Base-by-base conservation (phyloP, 1,284 basidiomycete genomes). In the Vanrija humicola region DNA sequence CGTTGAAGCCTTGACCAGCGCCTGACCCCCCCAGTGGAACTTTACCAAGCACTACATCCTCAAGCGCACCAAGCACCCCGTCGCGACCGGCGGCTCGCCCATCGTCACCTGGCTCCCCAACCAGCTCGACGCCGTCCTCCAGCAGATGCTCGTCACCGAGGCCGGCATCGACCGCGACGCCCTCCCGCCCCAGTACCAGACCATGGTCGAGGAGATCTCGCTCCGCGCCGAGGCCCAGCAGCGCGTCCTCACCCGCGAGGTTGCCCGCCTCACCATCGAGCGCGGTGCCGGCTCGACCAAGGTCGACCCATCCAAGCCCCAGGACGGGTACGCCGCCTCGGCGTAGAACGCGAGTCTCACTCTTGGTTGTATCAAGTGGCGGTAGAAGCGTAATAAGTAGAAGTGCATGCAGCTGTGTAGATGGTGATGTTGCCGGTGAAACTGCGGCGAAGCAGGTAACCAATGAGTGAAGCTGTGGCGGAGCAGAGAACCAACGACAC, bases 71-170 rank as follows among this genome's bases (percentile, higher is more conserved):
- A 49, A 48, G 47, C 59, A 61, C 52, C 59, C 59, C 39, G 59
- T 61, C 3, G 59, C 59, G 10, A 61, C 59, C 6, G 59, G 55
- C 7, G 55, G 59, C 40, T 52, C 49, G 19, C 59, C 59, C 0
- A 61, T 61, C 45, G 50, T 57, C 5, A 57, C 59, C 39, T 61
- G 59, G 59, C 50, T 61, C 8, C 59, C 59, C 21, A 61, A 61
- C 59, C 59, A 61, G 55, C 59, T 61, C 21, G 52, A 55, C 40
- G 49, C 59, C 6, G 59, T 61, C 4, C 50, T 61, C 23, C 38
- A 49, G 38, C 38, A 46, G 34, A 57, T 61, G 52, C 19, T 54
- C 18, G 50, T 34, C 15, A 61, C 59, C 10, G 46, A 61, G 16
- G 50, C 48, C 9, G 26, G 12, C 23, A 61, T 61, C 38, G 46